phyloP scores from a whole-genome alignment of 2,329 filamentous ascomycete genomes.

The Sarocladiaceae sp. region DNA sequence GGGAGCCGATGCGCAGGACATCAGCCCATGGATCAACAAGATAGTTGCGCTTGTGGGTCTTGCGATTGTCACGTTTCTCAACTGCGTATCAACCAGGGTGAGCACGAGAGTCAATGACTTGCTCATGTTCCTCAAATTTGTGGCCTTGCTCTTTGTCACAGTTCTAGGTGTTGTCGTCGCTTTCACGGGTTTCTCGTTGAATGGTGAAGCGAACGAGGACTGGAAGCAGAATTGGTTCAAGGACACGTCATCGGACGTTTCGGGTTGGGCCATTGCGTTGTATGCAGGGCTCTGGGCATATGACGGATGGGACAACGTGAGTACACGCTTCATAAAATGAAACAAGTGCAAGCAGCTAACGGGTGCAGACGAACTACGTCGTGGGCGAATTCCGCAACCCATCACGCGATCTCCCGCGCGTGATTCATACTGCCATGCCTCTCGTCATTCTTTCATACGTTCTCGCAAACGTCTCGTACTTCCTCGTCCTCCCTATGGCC shows the following conservation, averaged over 20 bases:
- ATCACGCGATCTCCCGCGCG: conserved; percentile 80
- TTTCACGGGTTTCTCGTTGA: conserved; percentile 73
- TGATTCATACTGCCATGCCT: conserved; percentile 95
- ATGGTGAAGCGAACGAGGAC: conserved; percentile 70
- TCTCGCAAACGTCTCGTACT: conserved; percentile 88
- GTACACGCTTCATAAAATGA: conserved; percentile 27
- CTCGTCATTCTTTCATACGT: conserved; percentile 88
- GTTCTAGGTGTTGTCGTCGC: conserved; percentile 88
- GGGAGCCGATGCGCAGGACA: conserved; percentile 76
- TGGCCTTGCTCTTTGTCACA: conserved; percentile 82
- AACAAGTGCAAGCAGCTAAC: conserved; percentile 21
- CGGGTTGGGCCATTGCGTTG: conserved; percentile 86
- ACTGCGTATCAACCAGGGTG: conserved; percentile 85
- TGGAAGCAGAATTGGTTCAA: conserved; percentile 95
- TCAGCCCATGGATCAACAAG: conserved; percentile 89
- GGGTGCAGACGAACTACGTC: conserved; percentile 85
- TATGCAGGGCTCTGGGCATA: conserved; percentile 98
- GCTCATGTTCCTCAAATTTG: conserved; percentile 96
- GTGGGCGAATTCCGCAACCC: conserved; percentile 96
- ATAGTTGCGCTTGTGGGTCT: conserved; percentile 75
- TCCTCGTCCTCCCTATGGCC: conserved; percentile 80
- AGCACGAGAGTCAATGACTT: conserved; percentile 84
- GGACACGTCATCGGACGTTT: conserved; percentile 73
- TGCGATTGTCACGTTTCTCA: conserved; percentile 73
- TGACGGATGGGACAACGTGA: conserved; percentile 97